Base-by-base conservation (phyloP, 495 filamentous ascomycete genomes). In the Aspergillus olivimuriae region DNA sequence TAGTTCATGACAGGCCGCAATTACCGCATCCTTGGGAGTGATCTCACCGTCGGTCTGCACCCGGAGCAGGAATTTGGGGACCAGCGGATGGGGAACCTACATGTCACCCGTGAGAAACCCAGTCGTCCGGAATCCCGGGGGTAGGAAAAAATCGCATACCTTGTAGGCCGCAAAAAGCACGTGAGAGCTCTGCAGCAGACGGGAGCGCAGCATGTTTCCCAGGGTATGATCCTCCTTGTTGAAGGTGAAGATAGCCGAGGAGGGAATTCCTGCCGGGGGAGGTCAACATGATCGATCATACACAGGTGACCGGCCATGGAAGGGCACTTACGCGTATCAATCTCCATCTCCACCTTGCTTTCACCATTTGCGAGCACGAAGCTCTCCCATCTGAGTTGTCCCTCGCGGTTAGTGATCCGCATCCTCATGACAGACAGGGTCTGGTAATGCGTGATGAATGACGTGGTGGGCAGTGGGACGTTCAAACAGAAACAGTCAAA, bases 161-260 rank as follows among this genome's bases (percentile, higher is more conserved):
- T 89, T 89, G 75, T 97, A 97, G 3, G 78, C 92, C 34, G 88
- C 81, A 67, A 95, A 92, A 47, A 78, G 63, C 44, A 97, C 87
- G 58, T 94, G 78, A 9, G 75, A 69, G 39, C 82, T 82, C 57
- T 86, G 81, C 55, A 87, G 75, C 34, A 97, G 84, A 47, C 87
- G 85, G 41, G 82, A 77, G 43, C 81, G 78, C 32, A 99, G 77
- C 46, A 97, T 74, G 60, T 97, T 96, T 45, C 81, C 92, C 34
- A 99, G 76, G 1, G 94, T 97, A 65, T 97, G 92, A 59, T 99
- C 94, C 60, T 99, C 94, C 65, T 95, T 96, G 61, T 87, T 82
- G 68, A 99, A 84, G 41, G 82, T 84, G 71, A 99, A 97, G 60
- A 94, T 84, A 14, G 89, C 83, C 33, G 52, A 80, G 74, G 70